phyloP scores from a whole-genome alignment of 2,329 filamentous ascomycete genomes.

The Colletotrichum truncatum region DNA sequence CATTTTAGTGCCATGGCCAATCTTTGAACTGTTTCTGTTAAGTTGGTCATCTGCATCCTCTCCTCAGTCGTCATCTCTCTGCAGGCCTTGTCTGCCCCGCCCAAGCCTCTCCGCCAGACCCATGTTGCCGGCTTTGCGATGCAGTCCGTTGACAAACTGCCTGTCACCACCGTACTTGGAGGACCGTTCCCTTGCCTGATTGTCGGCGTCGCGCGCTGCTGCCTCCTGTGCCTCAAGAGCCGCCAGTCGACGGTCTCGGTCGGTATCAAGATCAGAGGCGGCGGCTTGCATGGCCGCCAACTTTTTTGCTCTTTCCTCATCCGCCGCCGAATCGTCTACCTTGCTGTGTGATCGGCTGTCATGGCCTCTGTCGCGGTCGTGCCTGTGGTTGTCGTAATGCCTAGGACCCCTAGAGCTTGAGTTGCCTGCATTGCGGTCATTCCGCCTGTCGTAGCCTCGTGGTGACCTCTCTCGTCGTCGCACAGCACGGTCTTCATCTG shows the following conservation, averaged over 20 bases:
- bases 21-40: background rate
- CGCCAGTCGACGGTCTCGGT: conserved; percentile 73
- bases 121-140: conserved; percentile 65
- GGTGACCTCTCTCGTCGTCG: conserved; percentile 36
- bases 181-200: conserved; percentile 66
- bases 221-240: conserved; percentile 74
- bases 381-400: conserved; percentile 29
- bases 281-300: conserved; percentile 79
- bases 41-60: background rate
- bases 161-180: conserved; percentile 70
- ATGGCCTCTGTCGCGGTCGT: conserved; percentile 34
- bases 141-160: conserved; percentile 71
- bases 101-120: conserved; percentile 62
- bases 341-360: conserved; percentile 29
- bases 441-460: conserved; percentile 28
- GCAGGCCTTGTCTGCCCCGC: conserved; percentile 54
- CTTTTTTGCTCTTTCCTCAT: conserved; percentile 71
- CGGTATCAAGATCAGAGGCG: conserved; percentile 74
- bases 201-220: conserved; percentile 72
- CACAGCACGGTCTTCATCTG: conserved; percentile 40
- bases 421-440: conserved; percentile 34
- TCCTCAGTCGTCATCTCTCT: conserved; percentile 54
- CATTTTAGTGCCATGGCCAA: background rate
- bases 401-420: conserved; percentile 29
- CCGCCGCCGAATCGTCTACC: conserved; percentile 42